Percentiles rank a stretch among this genome's conserved stretches.
Conservation (phyloP, 805 yeast genomes). For the Pichia nanzhaoensis region DNA sequence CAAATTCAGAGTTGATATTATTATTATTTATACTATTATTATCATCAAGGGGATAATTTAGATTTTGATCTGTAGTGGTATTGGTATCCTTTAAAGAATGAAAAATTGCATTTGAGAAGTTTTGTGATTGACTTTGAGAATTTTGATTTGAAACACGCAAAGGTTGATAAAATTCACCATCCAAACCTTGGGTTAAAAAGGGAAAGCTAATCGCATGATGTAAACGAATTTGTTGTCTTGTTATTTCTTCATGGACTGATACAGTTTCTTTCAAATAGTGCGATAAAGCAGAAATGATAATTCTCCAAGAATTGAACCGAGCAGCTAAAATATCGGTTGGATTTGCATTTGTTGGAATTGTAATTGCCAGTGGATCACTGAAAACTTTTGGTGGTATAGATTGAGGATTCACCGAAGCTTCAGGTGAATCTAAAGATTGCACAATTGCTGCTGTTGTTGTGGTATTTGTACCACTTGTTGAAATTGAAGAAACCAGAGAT, state of each 20-base stretch:
- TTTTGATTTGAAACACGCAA: slow-evolving; percentile 21
- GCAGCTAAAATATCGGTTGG: slow-evolving; percentile 86
- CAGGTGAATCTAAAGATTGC: slow-evolving; percentile 28
- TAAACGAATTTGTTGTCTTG: slow-evolving; percentile 73
- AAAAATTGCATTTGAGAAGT: slow-evolving; percentile 7
- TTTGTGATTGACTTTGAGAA: slow-evolving; percentile 6
- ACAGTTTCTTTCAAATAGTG: slow-evolving; percentile 74
- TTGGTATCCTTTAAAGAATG: slow-evolving; percentile 11
- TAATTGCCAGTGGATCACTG: slow-evolving; percentile 40
- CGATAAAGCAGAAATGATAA: slow-evolving; percentile 65
- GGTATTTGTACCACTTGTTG: slow-evolving; percentile 36
- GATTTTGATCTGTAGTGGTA: too few species aligned
- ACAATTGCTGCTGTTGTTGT: slow-evolving; percentile 12
- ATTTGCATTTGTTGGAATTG: slow-evolving; percentile 53
- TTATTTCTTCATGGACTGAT: slow-evolving; percentile 80
- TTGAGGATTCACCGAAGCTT: slow-evolving; percentile 22
- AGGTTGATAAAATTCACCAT: slow-evolving; percentile 34
- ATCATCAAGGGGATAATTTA: slow-evolving; percentile 10
- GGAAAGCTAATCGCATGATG: slow-evolving; percentile 68
- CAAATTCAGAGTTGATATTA: slow-evolving; percentile 27
- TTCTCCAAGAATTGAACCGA: slow-evolving; percentile 83
- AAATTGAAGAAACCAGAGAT: slow-evolving; percentile 26
- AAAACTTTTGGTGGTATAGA: slow-evolving; percentile 21
- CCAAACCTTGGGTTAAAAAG: slow-evolving; percentile 39
- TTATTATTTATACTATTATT: slow-evolving; percentile 13